Evolutionary conservation across 495 filamentous ascomycete genomes (phyloP), one percentile per base, ranked within the genome.

Genomic region (Geopyxis carbonaria): DNA sequence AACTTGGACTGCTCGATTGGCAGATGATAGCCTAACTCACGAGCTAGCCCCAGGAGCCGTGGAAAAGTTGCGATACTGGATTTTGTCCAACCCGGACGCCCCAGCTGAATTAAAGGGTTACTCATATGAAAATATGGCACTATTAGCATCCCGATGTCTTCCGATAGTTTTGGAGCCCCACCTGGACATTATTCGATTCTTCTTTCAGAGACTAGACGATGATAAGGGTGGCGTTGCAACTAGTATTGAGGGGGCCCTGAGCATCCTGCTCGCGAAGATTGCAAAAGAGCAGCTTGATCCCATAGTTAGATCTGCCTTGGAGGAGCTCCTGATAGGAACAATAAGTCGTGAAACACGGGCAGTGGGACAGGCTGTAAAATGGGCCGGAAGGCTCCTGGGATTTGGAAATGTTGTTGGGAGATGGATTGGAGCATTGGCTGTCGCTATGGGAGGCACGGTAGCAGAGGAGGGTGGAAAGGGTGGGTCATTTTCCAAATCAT

Each of bases 401-500:
- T 94, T 78, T 45, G 64, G 60, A 24, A 82, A 91, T 51, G 66
- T 83, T 9, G 64, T 73, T 15, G 89, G 77, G 27, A 72, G 87
- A 31, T 95, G 83, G 83, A 78, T 91, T 33, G 70, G 93, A 59
- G 64, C 94, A 22, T 65, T 93, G 44, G 84, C 84, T 28, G 58
- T 91, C 29, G 70, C 76, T 14, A 67, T 68, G 50, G 68, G 78
- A 33, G 76, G 76, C 28, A 87, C 94, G 51, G 73, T 93, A 0
- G 57, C 80, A 0, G 89, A 95, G 55, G 87, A 97, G 59, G 89
- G 81, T 2, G 78, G 71, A 42, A 85, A 86, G 56, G 89, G 89
- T 2, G 20, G 5, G 38, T 32, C 13, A 28, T 28, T 28, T 7
- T 7, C 7, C 7, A 28, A 28, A 28, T 28, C 13, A 7, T 28